Evolutionary conservation across 441 rosid genomes (phyloP), one percentile per base, ranked within the genome.

Genomic region (Adansonia gregorii): DNA sequence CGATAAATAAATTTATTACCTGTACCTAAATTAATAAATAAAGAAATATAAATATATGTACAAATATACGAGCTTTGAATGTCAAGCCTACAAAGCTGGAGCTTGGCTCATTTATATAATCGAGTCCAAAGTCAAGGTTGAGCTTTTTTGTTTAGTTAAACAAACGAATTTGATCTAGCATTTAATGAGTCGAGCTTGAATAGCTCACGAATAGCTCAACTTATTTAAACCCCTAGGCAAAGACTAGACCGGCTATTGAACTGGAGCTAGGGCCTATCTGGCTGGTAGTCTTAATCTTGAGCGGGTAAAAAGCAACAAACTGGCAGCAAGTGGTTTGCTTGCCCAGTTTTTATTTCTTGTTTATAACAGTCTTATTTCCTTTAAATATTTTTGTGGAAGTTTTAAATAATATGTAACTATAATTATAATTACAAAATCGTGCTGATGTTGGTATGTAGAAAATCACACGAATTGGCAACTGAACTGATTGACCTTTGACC

Each of bases 281-380:
- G 27, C 14, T 65, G 70, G 14, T 65, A 39, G 22, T 41, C 27
- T 39, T 66, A 41, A 41, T 41, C 51, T 11, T 9, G 46, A 65
- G 49, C 41, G 22, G 24, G 4, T 39, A 65, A 65, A 65, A 39
- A n/a, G n/a, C 49, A 39, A 65, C 22, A 65, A 65, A 15, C 49
- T 6, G 39, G n/a, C n/a, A n/a, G n/a, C n/a, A n/a, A n/a, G n/a
- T n/a, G n/a, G n/a, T n/a, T n/a, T n/a, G n/a, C n/a, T n/a, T n/a
- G n/a, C n/a, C n/a, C n/a, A n/a, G n/a, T n/a, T n/a, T 66, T 66
- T 66, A 66, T 10, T 65, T 66, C 43, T 66, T 66, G 71, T 20
- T 17, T 66, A 41, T 41, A 11, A 8, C n/a, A 41, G 43, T 66
- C 70, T 43, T 41, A 41, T 35, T 3, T 66, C 48, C 14, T 3